Base-by-base conservation (phyloP, 1,284 basidiomycete species). In the Xerocomus nothofagi region DNA sequence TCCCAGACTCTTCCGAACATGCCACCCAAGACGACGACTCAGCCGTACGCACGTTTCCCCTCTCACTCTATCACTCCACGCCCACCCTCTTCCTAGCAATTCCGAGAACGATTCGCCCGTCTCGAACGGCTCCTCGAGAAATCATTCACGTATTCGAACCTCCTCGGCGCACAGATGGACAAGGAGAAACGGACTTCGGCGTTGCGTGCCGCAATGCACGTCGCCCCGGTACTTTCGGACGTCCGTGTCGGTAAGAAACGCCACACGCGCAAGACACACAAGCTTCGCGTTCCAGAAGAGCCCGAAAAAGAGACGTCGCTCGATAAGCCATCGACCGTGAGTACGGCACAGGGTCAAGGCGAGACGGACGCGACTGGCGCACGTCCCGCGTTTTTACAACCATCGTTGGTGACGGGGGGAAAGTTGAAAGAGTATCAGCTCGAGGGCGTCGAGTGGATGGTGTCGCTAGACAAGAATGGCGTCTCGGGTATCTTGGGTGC, bases 391-490 rank as follows among this genome's bases (percentile, higher is more conserved):
- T 84, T 86, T 57, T 67, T 79, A 39, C 93, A 96, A 67, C 92
- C 94, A 0, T 72, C 76, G 2, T 72, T 94, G 14, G 74, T 98
- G 37, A 95, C 91, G 0, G 95, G 94, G 6, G 91, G 86, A 2
- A 88, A 73, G 43, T 70, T 98, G 56, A 91, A 93, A 60, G 81
- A 89, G 39, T 98, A 98, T 65, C 96, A 99, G 68, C 78, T 98
- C 2, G 92, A 94, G 44, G 96, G 96, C 5, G 81, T 98, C 14
- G 91, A 96, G 56, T 99, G 96, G 96, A 93, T 99, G 87, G 87
- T 91, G 5, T 86, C 86, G 29, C 73, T 99, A 10, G 93, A 94
- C 69, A 86, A 93, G 70, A 97, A 96, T 60, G 94, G 96, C 3
- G 86, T 98, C 44, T 95, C 93, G 32, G 95, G 96, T 3, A 98